Conservation (phyloP, 2,329 filamentous ascomycete species). For the Trichoderma sp. region DNA sequence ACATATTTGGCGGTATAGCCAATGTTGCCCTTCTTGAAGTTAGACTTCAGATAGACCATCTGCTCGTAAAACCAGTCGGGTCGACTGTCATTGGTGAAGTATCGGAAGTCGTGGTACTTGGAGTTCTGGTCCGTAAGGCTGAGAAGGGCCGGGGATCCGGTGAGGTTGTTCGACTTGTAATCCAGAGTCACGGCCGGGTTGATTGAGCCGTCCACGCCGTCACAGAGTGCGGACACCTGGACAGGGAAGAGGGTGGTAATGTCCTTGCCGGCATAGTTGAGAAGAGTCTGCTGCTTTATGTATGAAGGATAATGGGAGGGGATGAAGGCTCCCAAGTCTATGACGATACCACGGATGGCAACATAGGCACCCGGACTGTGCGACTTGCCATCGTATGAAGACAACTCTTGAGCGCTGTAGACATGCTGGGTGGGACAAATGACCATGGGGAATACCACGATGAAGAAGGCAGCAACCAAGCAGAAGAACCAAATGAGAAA, state of each 20-base stretch:
- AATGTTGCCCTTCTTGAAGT: constrained; percentile 83
- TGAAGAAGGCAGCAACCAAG: constrained; percentile 78
- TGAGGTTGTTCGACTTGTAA: constrained; percentile 76
- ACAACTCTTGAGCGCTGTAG: constrained; percentile 76
- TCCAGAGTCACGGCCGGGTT: constrained; percentile 78
- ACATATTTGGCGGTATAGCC: constrained; percentile 82
- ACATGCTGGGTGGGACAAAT: constrained; percentile 93
- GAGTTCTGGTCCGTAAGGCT: constrained; percentile 70
- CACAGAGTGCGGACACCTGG: constrained; percentile 89
- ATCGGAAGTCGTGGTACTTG: constrained; percentile 90
- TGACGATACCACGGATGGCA: constrained; percentile 85
- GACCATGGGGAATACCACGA: constrained; percentile 80
- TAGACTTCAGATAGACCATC: constrained; percentile 73
- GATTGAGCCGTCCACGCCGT: constrained; percentile 66
- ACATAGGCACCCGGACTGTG: constrained; percentile 64
- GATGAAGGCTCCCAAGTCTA: constrained; percentile 74
- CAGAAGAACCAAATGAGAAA: constrained; percentile 93
- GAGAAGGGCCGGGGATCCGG: constrained; percentile 65
- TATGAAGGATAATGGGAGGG: constrained; percentile 71
- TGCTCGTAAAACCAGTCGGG: constrained; percentile 93
- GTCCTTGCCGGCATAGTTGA: constrained; percentile 84
- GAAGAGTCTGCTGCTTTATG: constrained; percentile 60
- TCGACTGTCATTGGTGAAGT: constrained; percentile 76
- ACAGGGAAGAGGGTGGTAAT: constrained; percentile 89
- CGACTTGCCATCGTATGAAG: constrained; percentile 70